Conservation (phyloP, 192 early-diverging fungal species). For the Gaertneriomyces semiglobifer region DNA sequence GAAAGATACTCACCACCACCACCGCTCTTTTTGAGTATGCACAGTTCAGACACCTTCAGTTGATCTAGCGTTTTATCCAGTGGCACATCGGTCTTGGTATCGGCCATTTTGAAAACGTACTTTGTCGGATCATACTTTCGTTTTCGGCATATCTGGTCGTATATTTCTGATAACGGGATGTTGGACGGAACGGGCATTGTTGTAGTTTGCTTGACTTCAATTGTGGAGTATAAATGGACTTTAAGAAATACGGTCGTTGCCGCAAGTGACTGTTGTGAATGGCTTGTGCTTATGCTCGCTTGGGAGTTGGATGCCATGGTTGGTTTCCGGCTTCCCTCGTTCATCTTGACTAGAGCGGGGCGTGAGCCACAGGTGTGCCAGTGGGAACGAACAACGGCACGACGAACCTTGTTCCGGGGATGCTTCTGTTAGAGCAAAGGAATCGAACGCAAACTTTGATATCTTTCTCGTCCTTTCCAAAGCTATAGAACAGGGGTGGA, state of each 20-base stretch:
- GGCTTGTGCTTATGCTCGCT: background rate
- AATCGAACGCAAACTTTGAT: constrained; percentile 80
- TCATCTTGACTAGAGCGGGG: constrained; percentile 22
- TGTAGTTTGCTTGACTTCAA: constrained; percentile 87
- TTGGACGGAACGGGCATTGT: constrained; percentile 73
- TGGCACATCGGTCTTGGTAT: constrained; percentile 68
- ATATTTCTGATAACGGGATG: constrained; percentile 73
- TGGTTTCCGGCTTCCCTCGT: constrained; percentile 30
- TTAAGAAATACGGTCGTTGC: constrained; percentile 46
- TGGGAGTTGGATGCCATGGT: constrained; percentile 8
- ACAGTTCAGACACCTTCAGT: constrained; percentile 60
- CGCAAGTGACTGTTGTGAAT: background rate
- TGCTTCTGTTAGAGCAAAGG: constrained; percentile 84
- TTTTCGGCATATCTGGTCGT: constrained; percentile 82
- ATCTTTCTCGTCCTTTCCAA: constrained; percentile 85
- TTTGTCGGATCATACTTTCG: constrained; percentile 80
- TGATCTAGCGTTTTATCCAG: constrained; percentile 76
- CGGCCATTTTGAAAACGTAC: constrained; percentile 83
- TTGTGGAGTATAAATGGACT: constrained; percentile 60
- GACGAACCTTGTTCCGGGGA: constrained; percentile 64
- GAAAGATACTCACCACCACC: constrained; percentile 45
- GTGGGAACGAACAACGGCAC: background rate
- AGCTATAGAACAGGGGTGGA: constrained; percentile 45
- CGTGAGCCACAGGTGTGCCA: constrained; percentile 1
- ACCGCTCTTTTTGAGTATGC: constrained; percentile 64